Conservation (phyloP, 371 early-diverging fungal species). For the Zychaea mexicana region DNA sequence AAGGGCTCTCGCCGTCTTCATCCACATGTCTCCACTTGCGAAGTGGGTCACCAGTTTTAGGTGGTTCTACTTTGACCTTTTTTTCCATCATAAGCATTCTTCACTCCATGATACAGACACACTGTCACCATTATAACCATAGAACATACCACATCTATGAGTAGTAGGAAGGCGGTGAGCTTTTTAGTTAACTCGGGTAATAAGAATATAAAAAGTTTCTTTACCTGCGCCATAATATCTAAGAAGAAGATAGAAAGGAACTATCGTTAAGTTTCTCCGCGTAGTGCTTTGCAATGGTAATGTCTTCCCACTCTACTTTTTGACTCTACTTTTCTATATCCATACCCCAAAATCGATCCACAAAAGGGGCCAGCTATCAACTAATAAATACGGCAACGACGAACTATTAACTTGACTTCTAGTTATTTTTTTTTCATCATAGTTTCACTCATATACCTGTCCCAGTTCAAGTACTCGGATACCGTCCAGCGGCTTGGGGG, state of each 20-base stretch:
- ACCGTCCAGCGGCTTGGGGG: constrained; percentile 44
- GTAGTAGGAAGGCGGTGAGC: not conserved
- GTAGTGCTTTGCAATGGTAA: not conserved
- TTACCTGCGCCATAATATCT: constrained; percentile 49
- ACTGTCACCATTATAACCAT: not conserved
- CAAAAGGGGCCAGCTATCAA: constrained; percentile 60
- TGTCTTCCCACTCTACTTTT: not conserved
- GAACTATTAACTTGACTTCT: not conserved
- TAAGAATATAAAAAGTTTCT: not conserved
- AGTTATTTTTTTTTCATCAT: not conserved
- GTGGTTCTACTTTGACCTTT: constrained; percentile 60
- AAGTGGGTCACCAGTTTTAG: constrained; percentile 54
- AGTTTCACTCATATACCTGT: constrained; percentile 49
- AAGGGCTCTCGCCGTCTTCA: constrained; percentile 51
- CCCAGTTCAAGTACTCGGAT: constrained; percentile 54
- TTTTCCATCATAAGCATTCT: too few species aligned
- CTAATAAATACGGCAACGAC: constrained; percentile 19
- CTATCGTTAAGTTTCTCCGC: not conserved
- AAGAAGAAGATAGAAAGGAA: constrained; percentile 2
- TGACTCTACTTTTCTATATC: too few species aligned
- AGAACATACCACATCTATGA: constrained; percentile 12
- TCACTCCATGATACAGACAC: not conserved
- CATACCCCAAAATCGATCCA: constrained; percentile 57
- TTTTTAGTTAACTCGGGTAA: not conserved
- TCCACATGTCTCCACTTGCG: constrained; percentile 56